These are phyloP conservation scores for Thelephora terrestris DNA, from an alignment of 1,284 basidiomycete genomes.

Conservation along the genomic window DNA sequence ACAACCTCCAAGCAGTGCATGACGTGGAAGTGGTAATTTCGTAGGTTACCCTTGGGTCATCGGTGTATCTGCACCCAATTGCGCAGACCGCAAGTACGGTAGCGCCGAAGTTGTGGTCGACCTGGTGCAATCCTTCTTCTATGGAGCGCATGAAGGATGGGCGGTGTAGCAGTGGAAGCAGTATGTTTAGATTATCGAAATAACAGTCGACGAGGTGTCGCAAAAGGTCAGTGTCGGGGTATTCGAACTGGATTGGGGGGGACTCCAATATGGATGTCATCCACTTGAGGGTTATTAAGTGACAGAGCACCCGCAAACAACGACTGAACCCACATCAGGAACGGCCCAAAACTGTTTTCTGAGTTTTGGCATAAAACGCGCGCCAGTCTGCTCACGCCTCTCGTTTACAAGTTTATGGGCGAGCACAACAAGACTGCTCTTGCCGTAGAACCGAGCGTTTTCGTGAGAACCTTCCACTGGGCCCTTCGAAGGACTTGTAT, in stretches of 20 bases:
- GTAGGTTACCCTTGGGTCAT: conserved; percentile 33
- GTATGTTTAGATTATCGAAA: conserved; percentile 31
- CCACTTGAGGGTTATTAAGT: conserved; percentile 4
- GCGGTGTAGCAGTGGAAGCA: conserved; percentile 36
- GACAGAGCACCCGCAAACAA: neutral
- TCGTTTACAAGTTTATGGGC: conserved; percentile 55
- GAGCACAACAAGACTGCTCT: conserved; percentile 59
- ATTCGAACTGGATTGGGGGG: conserved; percentile 11
- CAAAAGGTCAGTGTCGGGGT: conserved; percentile 28
- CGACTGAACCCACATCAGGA: neutral
- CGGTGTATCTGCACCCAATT: conserved; percentile 33
- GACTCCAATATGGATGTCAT: conserved; percentile 8
- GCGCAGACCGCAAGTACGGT: conserved; percentile 41
- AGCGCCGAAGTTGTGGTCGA: conserved; percentile 31
- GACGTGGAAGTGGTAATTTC: conserved; percentile 19
- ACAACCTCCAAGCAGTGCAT: conserved; percentile 37
- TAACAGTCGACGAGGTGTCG: conserved; percentile 34
- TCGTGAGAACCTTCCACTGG: conserved; percentile 18
- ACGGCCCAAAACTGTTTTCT: conserved; percentile 9
- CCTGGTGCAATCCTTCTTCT: conserved; percentile 26
- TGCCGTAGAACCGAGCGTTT: conserved; percentile 55
- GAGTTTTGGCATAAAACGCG: conserved; percentile 11
- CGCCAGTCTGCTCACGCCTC: conserved; percentile 29
- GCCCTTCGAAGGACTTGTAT: conserved; percentile 25
- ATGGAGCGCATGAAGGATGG: conserved; percentile 35